Evolutionary conservation across 2,329 filamentous ascomycete species (phyloP).

Genomic region (Tolypocladium inflatum): DNA sequence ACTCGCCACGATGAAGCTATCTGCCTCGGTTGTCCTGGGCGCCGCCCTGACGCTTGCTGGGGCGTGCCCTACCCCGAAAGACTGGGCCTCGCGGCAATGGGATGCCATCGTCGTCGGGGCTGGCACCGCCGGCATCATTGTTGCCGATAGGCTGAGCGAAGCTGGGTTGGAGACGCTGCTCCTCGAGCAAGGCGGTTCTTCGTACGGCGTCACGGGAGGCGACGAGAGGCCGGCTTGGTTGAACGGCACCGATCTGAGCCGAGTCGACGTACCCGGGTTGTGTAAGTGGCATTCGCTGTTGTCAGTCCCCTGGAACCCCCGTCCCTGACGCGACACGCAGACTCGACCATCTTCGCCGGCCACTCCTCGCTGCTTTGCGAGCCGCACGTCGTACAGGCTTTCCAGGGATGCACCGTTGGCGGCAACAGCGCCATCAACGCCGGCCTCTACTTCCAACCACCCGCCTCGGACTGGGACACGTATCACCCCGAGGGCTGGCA

Average conservation of each 20-base stretch:
- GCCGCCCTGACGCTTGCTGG: not conserved
- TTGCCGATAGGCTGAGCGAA: constrained; percentile 40
- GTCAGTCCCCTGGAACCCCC: not conserved
- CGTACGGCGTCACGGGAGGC: constrained; percentile 38
- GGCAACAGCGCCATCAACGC: constrained; percentile 45
- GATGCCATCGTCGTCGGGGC: constrained; percentile 35
- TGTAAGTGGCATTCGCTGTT: constrained; percentile 17
- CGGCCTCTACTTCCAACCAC: constrained; percentile 42
- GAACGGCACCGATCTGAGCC: constrained; percentile 32
- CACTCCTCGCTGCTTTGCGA: constrained; percentile 30
- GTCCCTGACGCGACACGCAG: constrained; percentile 8
- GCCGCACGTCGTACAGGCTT: constrained; percentile 26
- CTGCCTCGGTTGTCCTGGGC: not conserved
- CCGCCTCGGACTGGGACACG: constrained; percentile 40
- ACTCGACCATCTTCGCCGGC: constrained; percentile 38
- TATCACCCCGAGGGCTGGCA: constrained; percentile 42
- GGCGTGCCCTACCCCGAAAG: not conserved
- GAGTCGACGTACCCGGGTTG: constrained; percentile 43
- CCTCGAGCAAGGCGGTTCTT: constrained; percentile 40
- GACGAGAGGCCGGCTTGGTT: constrained; percentile 39
- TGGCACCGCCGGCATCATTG: constrained; percentile 42
- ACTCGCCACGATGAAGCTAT: not conserved
- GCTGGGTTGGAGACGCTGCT: constrained; percentile 41
- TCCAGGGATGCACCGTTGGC: constrained; percentile 40
- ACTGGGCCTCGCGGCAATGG: constrained; percentile 10